Conservation (phyloP, 1,284 basidiomycete genomes). For the Vanrija humicola region DNA sequence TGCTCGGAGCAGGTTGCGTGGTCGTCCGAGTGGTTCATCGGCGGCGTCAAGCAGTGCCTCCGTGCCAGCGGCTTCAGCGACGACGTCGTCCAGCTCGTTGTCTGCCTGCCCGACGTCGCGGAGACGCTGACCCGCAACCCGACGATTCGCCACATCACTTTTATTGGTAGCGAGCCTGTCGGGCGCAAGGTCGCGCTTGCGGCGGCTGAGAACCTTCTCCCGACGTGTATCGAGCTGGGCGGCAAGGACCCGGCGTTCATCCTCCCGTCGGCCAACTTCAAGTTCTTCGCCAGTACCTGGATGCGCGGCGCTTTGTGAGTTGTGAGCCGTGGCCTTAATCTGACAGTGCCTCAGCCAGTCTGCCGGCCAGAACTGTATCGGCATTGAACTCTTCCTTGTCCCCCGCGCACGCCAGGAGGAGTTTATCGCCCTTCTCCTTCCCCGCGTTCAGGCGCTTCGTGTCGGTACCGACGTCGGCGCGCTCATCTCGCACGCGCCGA, state of each 20-base stretch:
- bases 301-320: slow-evolving; percentile 85
- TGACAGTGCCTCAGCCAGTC: slow-evolving; percentile 7
- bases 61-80: slow-evolving; percentile 69
- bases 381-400: slow-evolving; percentile 79
- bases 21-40: slow-evolving; percentile 76
- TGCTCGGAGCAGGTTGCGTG: slow-evolving; percentile 89
- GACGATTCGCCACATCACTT: slow-evolving; percentile 62
- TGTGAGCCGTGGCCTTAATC: neutral
- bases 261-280: slow-evolving; percentile 51
- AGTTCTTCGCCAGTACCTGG: slow-evolving; percentile 54
- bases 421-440: slow-evolving; percentile 62
- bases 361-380: slow-evolving; percentile 91
- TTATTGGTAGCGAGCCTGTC: slow-evolving; percentile 89
- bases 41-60: slow-evolving; percentile 70
- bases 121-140: slow-evolving; percentile 74
- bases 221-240: slow-evolving; percentile 85
- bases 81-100: slow-evolving; percentile 72
- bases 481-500: slow-evolving; percentile 55
- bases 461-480: slow-evolving; percentile 53
- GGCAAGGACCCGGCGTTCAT: slow-evolving; percentile 56
- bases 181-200: slow-evolving; percentile 77
- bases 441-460: slow-evolving; percentile 64
- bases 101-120: slow-evolving; percentile 83
- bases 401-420: slow-evolving; percentile 49
- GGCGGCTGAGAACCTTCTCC: slow-evolving; percentile 79